These are phyloP conservation scores for Ophiostoma triangulosporum DNA, from an alignment of 2,329 filamentous ascomycete genomes.

Conservation along the genomic window DNA sequence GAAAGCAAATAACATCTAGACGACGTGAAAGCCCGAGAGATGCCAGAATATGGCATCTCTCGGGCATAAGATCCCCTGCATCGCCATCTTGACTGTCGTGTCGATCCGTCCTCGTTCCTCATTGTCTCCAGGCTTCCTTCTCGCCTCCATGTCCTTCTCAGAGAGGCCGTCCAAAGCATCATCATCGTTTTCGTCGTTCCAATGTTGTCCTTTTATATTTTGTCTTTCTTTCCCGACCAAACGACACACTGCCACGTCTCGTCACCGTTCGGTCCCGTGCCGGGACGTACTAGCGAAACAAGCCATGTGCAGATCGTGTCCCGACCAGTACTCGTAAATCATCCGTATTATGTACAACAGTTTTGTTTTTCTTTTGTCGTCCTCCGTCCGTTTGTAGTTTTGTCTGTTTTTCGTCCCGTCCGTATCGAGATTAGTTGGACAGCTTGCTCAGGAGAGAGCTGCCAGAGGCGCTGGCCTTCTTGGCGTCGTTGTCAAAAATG, in stretches of 20 bases:
- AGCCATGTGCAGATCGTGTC: not conserved
- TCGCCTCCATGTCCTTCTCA: not conserved
- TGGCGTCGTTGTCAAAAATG: slow-evolving; percentile 60
- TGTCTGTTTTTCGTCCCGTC: not conserved
- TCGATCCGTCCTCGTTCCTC: too few relatives aligned
- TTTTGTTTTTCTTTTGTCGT: not conserved
- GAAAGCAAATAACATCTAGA: not conserved
- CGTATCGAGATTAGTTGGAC: slow-evolving; percentile 4
- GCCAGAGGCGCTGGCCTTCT: slow-evolving; percentile 26
- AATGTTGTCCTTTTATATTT: not conserved
- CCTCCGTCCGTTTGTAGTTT: not conserved
- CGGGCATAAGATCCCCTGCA: too few relatives aligned
- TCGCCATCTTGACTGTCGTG: too few relatives aligned
- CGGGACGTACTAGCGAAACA: not conserved
- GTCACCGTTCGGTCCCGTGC: not conserved
- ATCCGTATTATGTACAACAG: not conserved
- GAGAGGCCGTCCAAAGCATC: not conserved
- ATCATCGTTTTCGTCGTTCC: not conserved
- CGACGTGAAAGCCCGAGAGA: not conserved
- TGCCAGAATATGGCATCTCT: too few relatives aligned
- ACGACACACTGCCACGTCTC: not conserved
- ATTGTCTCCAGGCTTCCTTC: not conserved
- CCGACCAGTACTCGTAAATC: not conserved
- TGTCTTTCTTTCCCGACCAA: not conserved
- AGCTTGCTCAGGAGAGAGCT: slow-evolving; percentile 31